Base-by-base conservation (phyloP, 2,329 filamentous ascomycete genomes). In the Fusarium sarcochroum region DNA sequence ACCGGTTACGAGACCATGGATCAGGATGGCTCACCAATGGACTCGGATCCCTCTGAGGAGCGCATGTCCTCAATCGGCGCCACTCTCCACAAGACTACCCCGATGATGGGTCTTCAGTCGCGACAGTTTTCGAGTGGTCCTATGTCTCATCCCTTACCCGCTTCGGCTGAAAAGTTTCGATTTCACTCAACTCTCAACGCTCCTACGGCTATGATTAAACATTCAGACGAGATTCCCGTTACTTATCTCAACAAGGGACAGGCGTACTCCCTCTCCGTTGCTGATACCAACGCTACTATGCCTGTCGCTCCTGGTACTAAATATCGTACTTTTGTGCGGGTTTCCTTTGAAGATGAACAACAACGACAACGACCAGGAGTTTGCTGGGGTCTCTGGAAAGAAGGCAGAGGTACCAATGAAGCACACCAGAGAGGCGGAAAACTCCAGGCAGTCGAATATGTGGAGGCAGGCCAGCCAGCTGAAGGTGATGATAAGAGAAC, bases 241-340 rank as follows among this genome's bases (percentile, higher is more conserved):
- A 98, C 95, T 0, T 99, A 99, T 77, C 87, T 99, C 18, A 99
- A 99, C 82, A 98, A 98, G 80, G 94, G 95, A 23, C 95, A 98
- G 77, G 93, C 94, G 17, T 99, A 99, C 78, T 92, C 93, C 0
- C 84, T 99, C 18, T 92, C 92, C 4, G 87, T 99, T 27, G 84
- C 92, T 46, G 96, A 99, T 76, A 96, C 92, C 0, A 84, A 85
- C 7, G 87, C 91, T 3, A 83, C 86, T 2, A 80, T 90, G 6
- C 85, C 88, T 4, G 81, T 87, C 34, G 78, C 83, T 1, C 86
- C 86, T 6, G 90, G 89, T 10, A 84, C 90, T 15, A 91, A 87
- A 69, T 98, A 98, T 77, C 89, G 96, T 55, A 98, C 95, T 0
- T 97, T 91, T 76, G 88, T 99, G 46, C 91, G 96, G n/a, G 90